Percentiles rank a stretch among this genome's conserved stretches.
These are phyloP conservation scores for Limonium bicolor DNA, from an alignment of 148 eudicot genomes.

Conservation along the genomic window DNA sequence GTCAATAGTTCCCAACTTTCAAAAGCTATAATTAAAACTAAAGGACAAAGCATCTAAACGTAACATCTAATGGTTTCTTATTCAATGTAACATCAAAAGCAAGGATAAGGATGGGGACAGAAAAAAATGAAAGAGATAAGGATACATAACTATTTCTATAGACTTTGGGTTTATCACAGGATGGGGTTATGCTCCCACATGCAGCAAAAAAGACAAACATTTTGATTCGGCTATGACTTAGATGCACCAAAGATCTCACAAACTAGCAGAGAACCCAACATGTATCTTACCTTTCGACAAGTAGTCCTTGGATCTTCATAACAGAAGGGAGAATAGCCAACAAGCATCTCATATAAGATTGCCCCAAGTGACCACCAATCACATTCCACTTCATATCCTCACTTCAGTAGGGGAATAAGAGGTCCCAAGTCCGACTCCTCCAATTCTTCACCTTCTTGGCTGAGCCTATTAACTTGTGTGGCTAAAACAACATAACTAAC, in stretches of 20 bases:
- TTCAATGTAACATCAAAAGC: too few species aligned
- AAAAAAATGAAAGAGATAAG: too few species aligned
- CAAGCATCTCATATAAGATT: slow-evolving; percentile 63
- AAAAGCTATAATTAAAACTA: too few species aligned
- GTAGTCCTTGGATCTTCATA: neutral
- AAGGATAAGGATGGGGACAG: too few species aligned
- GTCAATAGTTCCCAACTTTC: too few species aligned
- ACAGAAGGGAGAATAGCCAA: neutral
- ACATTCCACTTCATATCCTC: slow-evolving; percentile 88
- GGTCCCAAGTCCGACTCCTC: slow-evolving; percentile 95
- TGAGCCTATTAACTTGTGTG: too few species aligned
- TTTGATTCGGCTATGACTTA: neutral
- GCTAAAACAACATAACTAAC: slow-evolving; percentile 85
- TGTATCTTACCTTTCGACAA: neutral
- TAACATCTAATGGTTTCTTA: too few species aligned
- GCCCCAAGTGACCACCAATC: slow-evolving; percentile 96
- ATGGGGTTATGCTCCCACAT: neutral
- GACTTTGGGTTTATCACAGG: too few species aligned
- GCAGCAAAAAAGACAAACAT: neutral
- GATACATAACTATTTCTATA: too few species aligned
- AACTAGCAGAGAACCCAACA: neutral
- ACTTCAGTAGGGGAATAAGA: too few species aligned
- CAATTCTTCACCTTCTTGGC: too few species aligned
- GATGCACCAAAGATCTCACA: neutral
- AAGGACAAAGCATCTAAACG: too few species aligned